Evolutionary conservation across 78 protist genomes (phyloP).

Genomic region (Cyanophora paradoxa): DNA sequence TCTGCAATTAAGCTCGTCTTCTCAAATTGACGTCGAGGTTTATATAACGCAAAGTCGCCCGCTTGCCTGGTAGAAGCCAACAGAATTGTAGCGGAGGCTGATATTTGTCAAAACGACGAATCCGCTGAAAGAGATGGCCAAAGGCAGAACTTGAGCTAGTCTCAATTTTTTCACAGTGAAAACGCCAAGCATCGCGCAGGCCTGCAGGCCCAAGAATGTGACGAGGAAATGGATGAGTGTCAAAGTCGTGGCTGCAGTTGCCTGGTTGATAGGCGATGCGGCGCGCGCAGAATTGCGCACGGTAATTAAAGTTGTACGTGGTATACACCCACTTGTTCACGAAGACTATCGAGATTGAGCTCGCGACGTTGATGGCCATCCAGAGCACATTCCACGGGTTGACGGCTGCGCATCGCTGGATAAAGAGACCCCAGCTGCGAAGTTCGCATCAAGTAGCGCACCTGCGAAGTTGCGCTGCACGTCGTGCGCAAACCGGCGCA

Average conservation of each 20-base stretch:
- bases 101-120: conserved; percentile 41
- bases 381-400: too few species aligned
- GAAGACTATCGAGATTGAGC: background rate
- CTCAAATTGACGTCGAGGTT: background rate
- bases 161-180: background rate
- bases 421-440: too few species aligned
- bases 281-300: too few species aligned
- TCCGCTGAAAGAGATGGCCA: conserved; percentile 13
- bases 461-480: too few species aligned
- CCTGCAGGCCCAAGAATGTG: background rate
- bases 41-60: background rate
- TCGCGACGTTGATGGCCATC: background rate
- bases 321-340: background rate
- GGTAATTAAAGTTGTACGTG: too few species aligned
- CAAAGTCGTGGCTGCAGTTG: background rate
- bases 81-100: conserved; percentile 37
- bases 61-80: conserved; percentile 49
- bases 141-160: background rate
- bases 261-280: too few species aligned
- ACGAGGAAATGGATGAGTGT: background rate
- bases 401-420: too few species aligned
- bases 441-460: too few species aligned
- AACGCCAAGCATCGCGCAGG: background rate
- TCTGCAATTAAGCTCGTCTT: background rate
- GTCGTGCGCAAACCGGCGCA: too few species aligned